Evolutionary conservation across 352 stramenopile species (phyloP).

Genomic region (Globisporangium acanthophoron): DNA sequence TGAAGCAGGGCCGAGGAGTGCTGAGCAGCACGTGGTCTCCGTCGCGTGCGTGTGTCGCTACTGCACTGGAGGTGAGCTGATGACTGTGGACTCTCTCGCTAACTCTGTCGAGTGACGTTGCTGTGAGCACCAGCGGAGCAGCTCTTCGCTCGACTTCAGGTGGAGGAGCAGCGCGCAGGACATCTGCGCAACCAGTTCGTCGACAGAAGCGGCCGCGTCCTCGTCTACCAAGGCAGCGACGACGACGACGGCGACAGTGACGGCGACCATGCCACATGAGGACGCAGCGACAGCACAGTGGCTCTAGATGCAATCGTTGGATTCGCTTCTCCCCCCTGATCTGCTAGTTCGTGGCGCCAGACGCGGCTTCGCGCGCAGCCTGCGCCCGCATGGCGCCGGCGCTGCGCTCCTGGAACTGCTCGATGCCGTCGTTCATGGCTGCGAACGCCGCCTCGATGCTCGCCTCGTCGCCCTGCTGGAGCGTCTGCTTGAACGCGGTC

Average conservation of each 20-base stretch:
- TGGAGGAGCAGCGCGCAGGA: conserved; percentile 42
- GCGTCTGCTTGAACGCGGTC: conserved; percentile 53
- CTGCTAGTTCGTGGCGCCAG: conserved; percentile 21
- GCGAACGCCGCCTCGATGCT: conserved; percentile 74
- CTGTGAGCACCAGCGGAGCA: conserved; percentile 24
- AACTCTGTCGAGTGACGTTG: conserved; percentile 1
- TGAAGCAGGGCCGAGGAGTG: conserved; percentile 34
- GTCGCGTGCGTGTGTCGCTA: conserved; percentile 26
- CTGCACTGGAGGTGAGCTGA: background rate
- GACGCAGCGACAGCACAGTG: no score
- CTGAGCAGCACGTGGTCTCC: conserved; percentile 47
- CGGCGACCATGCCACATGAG: conserved; percentile 11
- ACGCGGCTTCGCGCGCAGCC: conserved; percentile 59
- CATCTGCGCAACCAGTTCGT: conserved; percentile 61
- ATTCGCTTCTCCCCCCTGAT: conserved; percentile 9
- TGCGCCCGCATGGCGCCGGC: conserved; percentile 67
- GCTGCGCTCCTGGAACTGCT: conserved; percentile 78
- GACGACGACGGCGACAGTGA: conserved; percentile 3
- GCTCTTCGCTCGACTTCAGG: conserved; percentile 33
- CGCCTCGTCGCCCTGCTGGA: conserved; percentile 58
- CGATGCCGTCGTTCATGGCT: conserved; percentile 64
- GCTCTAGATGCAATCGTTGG: no score
- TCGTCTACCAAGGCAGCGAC: conserved; percentile 37
- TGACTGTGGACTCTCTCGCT: background rate
- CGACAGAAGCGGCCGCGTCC: conserved; percentile 41